Evolutionary conservation across 495 filamentous ascomycete species (phyloP).

Genomic region (Penicillium dipodomyicola): DNA sequence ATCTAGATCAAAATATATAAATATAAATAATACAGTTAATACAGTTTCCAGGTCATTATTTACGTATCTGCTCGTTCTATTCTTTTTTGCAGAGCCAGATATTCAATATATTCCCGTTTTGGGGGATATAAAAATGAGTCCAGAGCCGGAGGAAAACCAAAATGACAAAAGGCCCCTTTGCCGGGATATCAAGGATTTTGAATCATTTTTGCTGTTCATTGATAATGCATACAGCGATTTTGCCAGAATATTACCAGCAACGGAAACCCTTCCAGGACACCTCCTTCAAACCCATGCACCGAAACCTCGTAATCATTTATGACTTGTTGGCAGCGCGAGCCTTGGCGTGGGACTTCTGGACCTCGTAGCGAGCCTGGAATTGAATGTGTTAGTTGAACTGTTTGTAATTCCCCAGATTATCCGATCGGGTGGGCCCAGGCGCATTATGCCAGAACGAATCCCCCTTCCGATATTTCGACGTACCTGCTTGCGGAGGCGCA

Average conservation of each 20-base stretch:
- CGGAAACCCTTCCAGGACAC: conserved; percentile 49
- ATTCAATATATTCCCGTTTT: conserved; percentile 2
- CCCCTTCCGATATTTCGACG: conserved; percentile 24
- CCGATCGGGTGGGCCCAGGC: conserved; percentile 9
- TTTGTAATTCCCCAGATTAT: conserved; percentile 1
- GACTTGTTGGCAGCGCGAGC: conserved; percentile 56
- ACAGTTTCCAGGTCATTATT: conserved; percentile 10
- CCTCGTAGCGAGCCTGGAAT: conserved; percentile 78
- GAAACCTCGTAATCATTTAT: conserved; percentile 50
- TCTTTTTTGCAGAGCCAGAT: conserved; percentile 14
- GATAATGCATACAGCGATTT: conserved; percentile 51
- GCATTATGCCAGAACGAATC: background rate
- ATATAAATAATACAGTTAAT: conserved; percentile 7
- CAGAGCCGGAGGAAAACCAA: conserved; percentile 23
- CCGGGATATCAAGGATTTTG: conserved; percentile 51
- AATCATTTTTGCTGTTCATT: conserved; percentile 51
- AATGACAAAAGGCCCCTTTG: conserved; percentile 33
- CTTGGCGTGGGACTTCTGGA: conserved; percentile 88
- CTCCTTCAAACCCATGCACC: conserved; percentile 50
- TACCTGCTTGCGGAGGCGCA: conserved; percentile 96
- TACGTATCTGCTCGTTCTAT: conserved; percentile 17
- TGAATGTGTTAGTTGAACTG: conserved; percentile 17
- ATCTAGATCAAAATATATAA: background rate
- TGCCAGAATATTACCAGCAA: conserved; percentile 46
- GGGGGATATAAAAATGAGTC: conserved; percentile 24